Evolutionary conservation across 495 filamentous ascomycete species (phyloP).

Genomic region (Talaromyces adpressus): DNA sequence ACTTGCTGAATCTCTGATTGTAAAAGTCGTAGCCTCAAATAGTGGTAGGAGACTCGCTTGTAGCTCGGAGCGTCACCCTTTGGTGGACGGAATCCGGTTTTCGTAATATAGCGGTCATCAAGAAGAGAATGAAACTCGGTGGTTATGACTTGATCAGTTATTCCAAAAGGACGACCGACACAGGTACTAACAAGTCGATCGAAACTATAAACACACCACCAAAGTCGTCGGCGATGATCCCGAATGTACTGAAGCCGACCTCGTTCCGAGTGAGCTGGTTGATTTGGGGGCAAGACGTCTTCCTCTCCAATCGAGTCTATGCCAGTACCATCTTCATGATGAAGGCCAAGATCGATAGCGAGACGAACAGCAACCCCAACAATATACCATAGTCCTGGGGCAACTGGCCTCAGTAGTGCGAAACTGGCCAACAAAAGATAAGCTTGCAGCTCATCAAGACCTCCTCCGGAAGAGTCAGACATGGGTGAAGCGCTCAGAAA

Average conservation of each 20-base stretch:
- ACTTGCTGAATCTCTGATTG: conserved; percentile 96
- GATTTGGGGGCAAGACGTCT: conserved; percentile 23
- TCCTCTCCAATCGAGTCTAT: conserved; percentile 43
- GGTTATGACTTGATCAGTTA: conserved; percentile 88
- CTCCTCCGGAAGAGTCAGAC: conserved; percentile 62
- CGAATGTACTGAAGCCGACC: conserved; percentile 81
- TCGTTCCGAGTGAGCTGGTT: conserved; percentile 33
- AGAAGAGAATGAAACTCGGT: conserved; percentile 86
- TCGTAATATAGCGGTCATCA: conserved; percentile 86
- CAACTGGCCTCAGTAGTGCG: conserved; percentile 82
- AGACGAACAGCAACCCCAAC: conserved; percentile 86
- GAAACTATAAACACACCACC: conserved; percentile 96
- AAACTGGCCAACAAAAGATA: conserved; percentile 87
- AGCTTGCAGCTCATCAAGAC: conserved; percentile 86
- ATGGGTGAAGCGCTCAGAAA: conserved; percentile 65
- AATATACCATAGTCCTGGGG: conserved; percentile 95
- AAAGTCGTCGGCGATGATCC: conserved; percentile 78
- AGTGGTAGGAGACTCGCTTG: conserved; percentile 84
- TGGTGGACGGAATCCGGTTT: conserved; percentile 59
- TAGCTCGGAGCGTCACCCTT: conserved; percentile 58
- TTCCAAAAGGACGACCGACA: conserved; percentile 88
- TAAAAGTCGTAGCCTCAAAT: conserved; percentile 82
- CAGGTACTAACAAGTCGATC: conserved; percentile 88
- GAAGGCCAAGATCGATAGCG: conserved; percentile 85
- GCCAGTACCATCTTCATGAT: conserved; percentile 83